phyloP scores from a whole-genome alignment of 257 asterid species.

The Perilla frutescens region DNA sequence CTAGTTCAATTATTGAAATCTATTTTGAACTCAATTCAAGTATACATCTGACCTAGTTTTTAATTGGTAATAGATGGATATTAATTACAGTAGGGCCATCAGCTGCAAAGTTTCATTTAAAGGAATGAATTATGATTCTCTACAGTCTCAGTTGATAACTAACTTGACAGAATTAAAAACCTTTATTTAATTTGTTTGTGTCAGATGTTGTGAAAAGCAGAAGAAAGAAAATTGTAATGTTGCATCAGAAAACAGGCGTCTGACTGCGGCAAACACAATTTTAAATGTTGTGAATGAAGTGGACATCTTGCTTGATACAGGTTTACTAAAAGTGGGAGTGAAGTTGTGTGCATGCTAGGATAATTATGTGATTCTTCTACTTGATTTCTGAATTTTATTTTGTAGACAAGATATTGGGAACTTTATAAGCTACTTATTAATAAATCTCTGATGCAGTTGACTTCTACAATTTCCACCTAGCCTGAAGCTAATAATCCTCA shows the following conservation, averaged over 20 bases:
- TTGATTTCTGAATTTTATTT: conserved; percentile 3
- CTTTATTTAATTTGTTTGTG: conserved; percentile 20
- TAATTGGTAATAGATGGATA: background rate
- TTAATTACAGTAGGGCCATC: conserved; percentile 5
- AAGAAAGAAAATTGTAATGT: conserved; percentile 37
- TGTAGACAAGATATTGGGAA: background rate
- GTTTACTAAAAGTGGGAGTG: too few relatives aligned
- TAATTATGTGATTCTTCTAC: conserved; percentile 4
- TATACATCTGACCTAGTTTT: background rate
- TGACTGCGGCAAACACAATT: conserved; percentile 35
- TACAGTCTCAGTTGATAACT: conserved; percentile 22
- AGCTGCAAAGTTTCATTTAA: background rate
- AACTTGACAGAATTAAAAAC: too few relatives aligned
- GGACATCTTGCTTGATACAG: conserved; percentile 19
- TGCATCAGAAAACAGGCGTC: conserved; percentile 38
- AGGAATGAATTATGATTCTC: conserved; percentile 17
- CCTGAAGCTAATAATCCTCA: conserved; percentile 42
- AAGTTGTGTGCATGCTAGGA: conserved; percentile 3
- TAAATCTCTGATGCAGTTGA: conserved; percentile 43
- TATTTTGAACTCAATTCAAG: background rate
- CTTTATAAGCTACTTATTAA: conserved; percentile 20
- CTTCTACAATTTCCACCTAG: conserved; percentile 31
- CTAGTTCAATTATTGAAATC: background rate
- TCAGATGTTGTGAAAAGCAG: conserved; percentile 52
- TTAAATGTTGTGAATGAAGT: conserved; percentile 37